Evolutionary conservation across 176 grass and related monocot genomes (phyloP).

Genomic region (Musa troglodytarum): DNA sequence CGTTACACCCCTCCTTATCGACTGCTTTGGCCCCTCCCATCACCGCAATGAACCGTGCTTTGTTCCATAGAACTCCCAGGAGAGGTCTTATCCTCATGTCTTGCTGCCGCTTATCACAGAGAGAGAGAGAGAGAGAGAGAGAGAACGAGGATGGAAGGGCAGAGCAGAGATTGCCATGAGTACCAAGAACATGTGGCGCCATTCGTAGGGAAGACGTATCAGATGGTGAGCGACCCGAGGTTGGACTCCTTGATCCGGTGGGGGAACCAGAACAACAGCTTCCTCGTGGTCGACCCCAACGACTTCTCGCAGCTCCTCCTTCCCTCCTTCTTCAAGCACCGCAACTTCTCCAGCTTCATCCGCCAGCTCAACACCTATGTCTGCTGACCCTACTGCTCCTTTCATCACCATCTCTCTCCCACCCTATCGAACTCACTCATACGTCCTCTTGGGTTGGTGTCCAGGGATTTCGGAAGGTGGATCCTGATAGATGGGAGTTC

Average conservation of each 20-base stretch:
- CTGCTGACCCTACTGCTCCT: not conserved
- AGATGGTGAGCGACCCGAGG: constrained; percentile 61
- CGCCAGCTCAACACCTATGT: constrained; percentile 29
- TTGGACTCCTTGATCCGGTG: constrained; percentile 46
- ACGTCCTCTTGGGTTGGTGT: not conserved
- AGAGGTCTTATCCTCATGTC: too few species aligned
- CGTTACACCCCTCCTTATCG: too few species aligned
- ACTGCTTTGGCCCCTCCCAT: too few species aligned
- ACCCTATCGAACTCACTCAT: too few species aligned
- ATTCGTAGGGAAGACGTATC: constrained; percentile 72
- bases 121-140: too few species aligned
- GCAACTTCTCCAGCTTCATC: constrained; percentile 32
- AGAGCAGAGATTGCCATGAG: not conserved
- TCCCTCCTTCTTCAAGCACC: constrained; percentile 45
- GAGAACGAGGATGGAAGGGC: not conserved
- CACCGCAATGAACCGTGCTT: too few species aligned
- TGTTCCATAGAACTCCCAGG: too few species aligned
- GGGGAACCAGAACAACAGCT: constrained; percentile 55
- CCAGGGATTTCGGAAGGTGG: constrained; percentile 70
- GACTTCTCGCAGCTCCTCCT: constrained; percentile 61
- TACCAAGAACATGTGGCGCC: constrained; percentile 25
- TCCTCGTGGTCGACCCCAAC: constrained; percentile 41
- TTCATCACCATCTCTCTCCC: not conserved
- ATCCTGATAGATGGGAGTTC: constrained; percentile 69
- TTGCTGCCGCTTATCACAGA: too few species aligned